phyloP scores from a whole-genome alignment of 108 stramenopile genomes.

The Asterionellopsis glacialis region DNA sequence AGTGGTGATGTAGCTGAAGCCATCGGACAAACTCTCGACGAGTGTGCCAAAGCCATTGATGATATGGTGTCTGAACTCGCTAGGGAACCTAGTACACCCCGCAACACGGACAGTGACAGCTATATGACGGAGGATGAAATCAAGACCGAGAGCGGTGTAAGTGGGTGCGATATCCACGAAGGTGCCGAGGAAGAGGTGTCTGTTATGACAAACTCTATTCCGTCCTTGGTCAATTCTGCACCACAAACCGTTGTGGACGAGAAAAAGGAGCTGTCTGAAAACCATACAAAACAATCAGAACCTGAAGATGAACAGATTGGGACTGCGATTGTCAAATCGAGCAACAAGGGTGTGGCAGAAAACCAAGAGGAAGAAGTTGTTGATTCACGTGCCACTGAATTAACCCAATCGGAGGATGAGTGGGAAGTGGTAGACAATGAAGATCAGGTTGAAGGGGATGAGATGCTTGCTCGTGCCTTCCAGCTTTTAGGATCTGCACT shows the following conservation, averaged over 20 bases:
- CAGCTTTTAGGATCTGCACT: constrained; percentile 63
- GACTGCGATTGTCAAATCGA: constrained; percentile 6
- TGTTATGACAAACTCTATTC: not conserved
- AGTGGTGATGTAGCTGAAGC: constrained; percentile 66
- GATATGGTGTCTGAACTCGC: constrained; percentile 29
- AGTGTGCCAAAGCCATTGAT: constrained; percentile 33
- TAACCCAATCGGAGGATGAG: constrained; percentile 17
- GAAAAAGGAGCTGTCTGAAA: no score
- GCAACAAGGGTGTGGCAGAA: not conserved
- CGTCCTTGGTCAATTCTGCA: not conserved
- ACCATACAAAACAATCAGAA: no score
- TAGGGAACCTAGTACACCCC: constrained; percentile 4
- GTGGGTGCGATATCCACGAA: constrained; percentile 12
- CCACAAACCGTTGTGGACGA: not conserved
- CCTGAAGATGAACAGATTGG: not conserved
- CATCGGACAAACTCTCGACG: constrained; percentile 56
- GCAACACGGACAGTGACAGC: not conserved
- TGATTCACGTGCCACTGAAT: not conserved
- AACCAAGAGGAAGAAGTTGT: constrained; percentile 7
- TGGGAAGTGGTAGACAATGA: constrained; percentile 44
- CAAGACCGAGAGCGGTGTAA: constrained; percentile 1
- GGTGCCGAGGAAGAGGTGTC: constrained; percentile 13
- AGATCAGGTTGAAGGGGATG: constrained; percentile 10
- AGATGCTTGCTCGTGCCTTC: constrained; percentile 38
- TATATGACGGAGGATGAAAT: not conserved